Evolutionary conservation across 345 rosid genomes (phyloP), one percentile per base, ranked within the genome.

Genomic region (Hibiscus trionum): DNA sequence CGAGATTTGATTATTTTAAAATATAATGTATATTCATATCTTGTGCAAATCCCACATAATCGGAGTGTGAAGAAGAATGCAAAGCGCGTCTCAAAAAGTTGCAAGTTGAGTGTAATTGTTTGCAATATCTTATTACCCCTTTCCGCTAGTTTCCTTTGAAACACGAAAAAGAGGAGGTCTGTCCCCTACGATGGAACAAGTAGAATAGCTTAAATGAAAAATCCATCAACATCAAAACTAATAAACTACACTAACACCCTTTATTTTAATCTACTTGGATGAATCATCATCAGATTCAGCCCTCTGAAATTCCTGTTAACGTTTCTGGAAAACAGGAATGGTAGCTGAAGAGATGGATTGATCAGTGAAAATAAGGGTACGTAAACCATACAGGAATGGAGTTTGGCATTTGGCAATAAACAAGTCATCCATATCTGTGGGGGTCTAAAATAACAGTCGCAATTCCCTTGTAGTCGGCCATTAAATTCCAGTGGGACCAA

Each of bases 401-500:
- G 21, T 56, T 72, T 31, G 27, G 63, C 56, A 67, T 19, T 66
- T 72, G 56, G 60, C 73, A 56, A 3, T 11, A 58, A 15, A 57
- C 26, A 70, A 57, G 58, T 11, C 21, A 21, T 47, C 73, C 61
- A 68, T 61, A 53, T 15, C 11, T 50, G 14, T 5, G 61, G 75
- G 58, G 73, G 49, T 60, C 76, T 46, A 59, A 74, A 76, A 44
- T 42, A 71, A 73, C 66, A 81, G 81, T 52, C 1, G 66, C 77
- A 7, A 66, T 75, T 66, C 79, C 5, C 72, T 70, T 58, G 44
- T 17, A 29, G 59, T 50, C 71, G 42, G 79, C 82, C 79, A 70
- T 82, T 74, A 66, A 74, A 53, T 47, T 50, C 11, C 3, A 12
- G 77, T 82, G 80, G 84, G 86, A 64, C 84, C 88, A 68, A 75